Conservation (phyloP, 2,329 filamentous ascomycete species). For the Aspergillus quadricinctus region DNA sequence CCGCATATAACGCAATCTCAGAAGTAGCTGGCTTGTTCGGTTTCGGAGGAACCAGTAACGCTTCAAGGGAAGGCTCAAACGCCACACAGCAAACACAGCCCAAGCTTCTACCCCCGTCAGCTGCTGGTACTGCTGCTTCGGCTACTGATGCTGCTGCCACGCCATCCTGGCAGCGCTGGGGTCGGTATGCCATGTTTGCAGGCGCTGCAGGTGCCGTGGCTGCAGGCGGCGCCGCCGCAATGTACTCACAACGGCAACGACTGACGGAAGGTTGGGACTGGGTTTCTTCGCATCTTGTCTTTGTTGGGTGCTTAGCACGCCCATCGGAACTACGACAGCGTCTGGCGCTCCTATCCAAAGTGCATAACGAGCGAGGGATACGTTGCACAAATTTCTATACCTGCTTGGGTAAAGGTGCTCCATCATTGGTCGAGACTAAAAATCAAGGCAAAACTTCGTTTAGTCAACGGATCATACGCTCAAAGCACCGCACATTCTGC, state of each 20-base stretch:
- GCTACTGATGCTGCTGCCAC: conserved; percentile 44
- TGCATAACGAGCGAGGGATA: conserved; percentile 62
- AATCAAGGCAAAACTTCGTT: conserved; percentile 24
- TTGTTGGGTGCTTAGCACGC: conserved; percentile 84
- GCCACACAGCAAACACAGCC: conserved; percentile 8
- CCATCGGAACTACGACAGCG: conserved; percentile 75
- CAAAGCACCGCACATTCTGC: conserved; percentile 78
- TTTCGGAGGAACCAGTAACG: conserved; percentile 50
- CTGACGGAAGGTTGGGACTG: conserved; percentile 72
- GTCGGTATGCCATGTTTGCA: conserved; percentile 78
- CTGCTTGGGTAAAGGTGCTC: conserved; percentile 66
- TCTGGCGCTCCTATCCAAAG: conserved; percentile 61
- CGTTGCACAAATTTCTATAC: conserved; percentile 88
- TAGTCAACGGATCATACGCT: conserved; percentile 35
- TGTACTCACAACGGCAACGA: conserved; percentile 79
- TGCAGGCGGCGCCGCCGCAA: conserved; percentile 75
- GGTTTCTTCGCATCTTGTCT: conserved; percentile 87
- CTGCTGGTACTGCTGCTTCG: conserved; percentile 29
- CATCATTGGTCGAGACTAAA: conserved; percentile 22
- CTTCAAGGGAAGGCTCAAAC: conserved; percentile 11
- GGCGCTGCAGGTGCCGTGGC: conserved; percentile 77
- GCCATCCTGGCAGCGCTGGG: conserved; percentile 70
- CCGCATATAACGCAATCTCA: conserved; percentile 65
- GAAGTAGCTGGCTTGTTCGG: conserved; percentile 62
- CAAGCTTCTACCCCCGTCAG: conserved; percentile 23